A percentile compares a stretch with the other conserved stretches of the same genome.
Conservation (phyloP, 495 filamentous ascomycete genomes). For the Neurospora terricola region DNA sequence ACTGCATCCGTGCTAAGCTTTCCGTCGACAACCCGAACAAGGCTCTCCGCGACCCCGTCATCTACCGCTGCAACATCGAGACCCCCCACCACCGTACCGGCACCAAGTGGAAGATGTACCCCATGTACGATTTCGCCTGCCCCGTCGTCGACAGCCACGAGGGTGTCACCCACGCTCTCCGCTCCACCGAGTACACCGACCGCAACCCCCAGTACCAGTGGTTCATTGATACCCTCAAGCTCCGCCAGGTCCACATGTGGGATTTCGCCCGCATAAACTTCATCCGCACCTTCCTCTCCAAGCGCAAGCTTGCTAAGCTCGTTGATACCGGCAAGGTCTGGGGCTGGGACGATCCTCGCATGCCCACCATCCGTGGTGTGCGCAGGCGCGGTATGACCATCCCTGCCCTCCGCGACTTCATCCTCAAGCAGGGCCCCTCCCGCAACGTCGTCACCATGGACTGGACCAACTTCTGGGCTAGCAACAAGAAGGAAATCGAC, state of each 20-base stretch:
- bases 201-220: conserved; percentile 96
- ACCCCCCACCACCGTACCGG: conserved; percentile 81
- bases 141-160: conserved; percentile 86
- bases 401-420: conserved; percentile 79
- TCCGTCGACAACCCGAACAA: conserved; percentile 75
- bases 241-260: conserved; percentile 90
- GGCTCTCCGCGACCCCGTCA: conserved; percentile 83
- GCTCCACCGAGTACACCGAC: conserved; percentile 95
- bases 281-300: conserved; percentile 78
- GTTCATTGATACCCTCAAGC: conserved; percentile 78
- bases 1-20: conserved; percentile 87
- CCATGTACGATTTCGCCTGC: conserved; percentile 90
- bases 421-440: conserved; percentile 83
- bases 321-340: conserved; percentile 78
- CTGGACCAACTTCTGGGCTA: conserved; percentile 87
- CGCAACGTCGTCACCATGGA: conserved; percentile 84
- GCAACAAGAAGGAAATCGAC: conserved; percentile 93
- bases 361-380: conserved; percentile 87
- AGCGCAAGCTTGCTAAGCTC: conserved; percentile 90
- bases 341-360: conserved; percentile 93
- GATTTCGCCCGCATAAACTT: conserved; percentile 98
- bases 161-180: conserved; percentile 88
- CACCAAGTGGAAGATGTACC: conserved; percentile 85
- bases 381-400: conserved; percentile 86
- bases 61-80: conserved; percentile 80